Base-by-base conservation (phyloP, 2,329 filamentous ascomycete species). In the Aspergillus quadrilineatus region DNA sequence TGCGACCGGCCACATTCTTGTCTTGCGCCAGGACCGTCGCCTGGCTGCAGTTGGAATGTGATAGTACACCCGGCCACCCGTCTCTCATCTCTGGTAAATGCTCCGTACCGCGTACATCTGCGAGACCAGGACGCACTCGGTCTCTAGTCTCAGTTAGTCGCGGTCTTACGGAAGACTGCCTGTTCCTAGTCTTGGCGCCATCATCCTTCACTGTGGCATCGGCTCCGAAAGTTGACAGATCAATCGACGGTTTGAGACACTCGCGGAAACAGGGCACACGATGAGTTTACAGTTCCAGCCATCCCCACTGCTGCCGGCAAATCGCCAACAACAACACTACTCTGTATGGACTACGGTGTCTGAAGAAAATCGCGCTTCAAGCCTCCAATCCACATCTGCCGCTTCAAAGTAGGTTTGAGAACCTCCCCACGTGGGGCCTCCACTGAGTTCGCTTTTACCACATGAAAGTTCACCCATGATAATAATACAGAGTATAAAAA, bases 211-310 rank as follows among this genome's bases (percentile, higher is more conserved):
- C 37, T 37, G 12, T 45, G 45, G 22, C 53, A 45, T 50, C 52
- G 39, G 14, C 29, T 28, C 41, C 26, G 30, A 28, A 5, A 29
- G 14, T 43, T 43, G 45, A 37, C 4, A 22, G 26, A 30, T 41
- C 36, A 15, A 10, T n/a, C 22, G 22, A 22, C 22, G 22, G 22
- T 37, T 17, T 30, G 12, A 30, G n/a, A 7, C 14, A n/a, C 29
- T 42, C 37, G 37, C 47, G 48, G 48, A 42, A 52, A 52, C 43
- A 30, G 32, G 49, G 43, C 55, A 57, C 49, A 49, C 55, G 55
- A 57, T 37, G 34, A 14, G n/a, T 46, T 46, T 30, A 46, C 43
- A n/a, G 43, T 29, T 46, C 14, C 29, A 14, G 43, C 29, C 12
- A 28, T 30, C 43, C 17, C 43, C 43, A 46, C 43, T 15, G 26